Conservation (phyloP, 2,329 filamentous ascomycete genomes). For the Calonectria pteridis region DNA sequence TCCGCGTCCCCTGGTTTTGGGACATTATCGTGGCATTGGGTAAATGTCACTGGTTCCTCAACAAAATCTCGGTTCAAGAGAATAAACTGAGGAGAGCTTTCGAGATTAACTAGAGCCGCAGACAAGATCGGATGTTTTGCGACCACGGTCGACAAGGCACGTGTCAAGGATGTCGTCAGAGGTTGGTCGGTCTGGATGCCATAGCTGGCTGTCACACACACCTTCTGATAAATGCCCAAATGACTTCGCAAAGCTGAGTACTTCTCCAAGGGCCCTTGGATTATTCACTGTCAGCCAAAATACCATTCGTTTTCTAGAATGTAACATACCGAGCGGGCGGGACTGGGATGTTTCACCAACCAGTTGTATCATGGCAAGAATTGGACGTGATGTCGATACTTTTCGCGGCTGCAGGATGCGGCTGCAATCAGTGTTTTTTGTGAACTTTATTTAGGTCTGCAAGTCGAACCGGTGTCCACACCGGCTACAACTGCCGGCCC, state of each 20-base stretch:
- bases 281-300: not conserved
- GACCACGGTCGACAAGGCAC: not conserved
- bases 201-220: slow-evolving; percentile 11
- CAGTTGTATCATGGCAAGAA: not conserved
- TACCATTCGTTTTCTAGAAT: not conserved
- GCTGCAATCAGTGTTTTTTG: not conserved
- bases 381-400: not conserved
- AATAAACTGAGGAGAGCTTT: not conserved
- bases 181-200: not conserved
- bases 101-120: not conserved
- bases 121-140: not conserved
- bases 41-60: not conserved
- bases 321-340: not conserved
- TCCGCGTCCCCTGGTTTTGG: not conserved
- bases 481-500: not conserved
- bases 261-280: not conserved
- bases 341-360: not conserved
- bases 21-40: not conserved
- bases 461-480: not conserved
- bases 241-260: not conserved
- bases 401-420: not conserved
- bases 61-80: not conserved
- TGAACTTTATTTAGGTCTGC: not conserved
- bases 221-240: slow-evolving; percentile 3
- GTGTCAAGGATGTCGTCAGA: not conserved